These are phyloP conservation scores for Pseudocercospora macadamiae DNA, from an alignment of 2,329 filamentous ascomycete species.

Conservation along the genomic window DNA sequence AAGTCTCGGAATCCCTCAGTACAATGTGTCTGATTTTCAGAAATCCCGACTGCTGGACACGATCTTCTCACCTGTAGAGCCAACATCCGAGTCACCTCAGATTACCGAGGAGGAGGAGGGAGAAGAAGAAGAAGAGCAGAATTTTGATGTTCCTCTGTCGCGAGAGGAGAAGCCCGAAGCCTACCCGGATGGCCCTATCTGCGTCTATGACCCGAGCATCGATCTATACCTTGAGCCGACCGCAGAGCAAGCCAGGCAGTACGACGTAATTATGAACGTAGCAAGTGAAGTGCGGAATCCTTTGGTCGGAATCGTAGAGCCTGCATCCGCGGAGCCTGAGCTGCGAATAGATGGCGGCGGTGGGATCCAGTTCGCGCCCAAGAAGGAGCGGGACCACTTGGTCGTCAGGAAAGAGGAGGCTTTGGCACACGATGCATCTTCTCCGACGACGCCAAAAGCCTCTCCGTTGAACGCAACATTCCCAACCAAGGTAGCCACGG, in stretches of 20 bases:
- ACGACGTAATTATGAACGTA: constrained; percentile 84
- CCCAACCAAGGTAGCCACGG: constrained; percentile 31
- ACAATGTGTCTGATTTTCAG: constrained; percentile 10
- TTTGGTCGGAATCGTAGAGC: constrained; percentile 49
- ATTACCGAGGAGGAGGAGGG: constrained; percentile 14
- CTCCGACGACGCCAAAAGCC: constrained; percentile 57
- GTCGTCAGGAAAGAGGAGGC: constrained; percentile 16
- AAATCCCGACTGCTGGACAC: constrained; percentile 32
- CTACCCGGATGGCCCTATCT: constrained; percentile 79
- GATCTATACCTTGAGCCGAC: constrained; percentile 81
- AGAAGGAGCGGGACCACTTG: constrained; percentile 20
- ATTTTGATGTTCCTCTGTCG: constrained; percentile 60
- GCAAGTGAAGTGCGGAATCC: constrained; percentile 81
- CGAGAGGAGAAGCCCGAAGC: constrained; percentile 73
- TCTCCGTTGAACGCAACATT: constrained; percentile 47
- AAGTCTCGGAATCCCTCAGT: constrained; percentile 34
- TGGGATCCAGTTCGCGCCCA: constrained; percentile 40
- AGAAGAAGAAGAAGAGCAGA: constrained; percentile 55
- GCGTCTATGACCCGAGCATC: constrained; percentile 77
- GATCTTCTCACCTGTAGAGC: constrained; percentile 35
- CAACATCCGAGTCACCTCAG: constrained; percentile 14
- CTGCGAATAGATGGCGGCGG: constrained; percentile 36
- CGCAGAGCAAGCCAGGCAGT: constrained; percentile 73
- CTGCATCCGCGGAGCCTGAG: constrained; percentile 36
- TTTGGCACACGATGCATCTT: constrained; percentile 32